Conservation (phyloP, 2,329 filamentous ascomycete species). For the Neospermospora avenae region DNA sequence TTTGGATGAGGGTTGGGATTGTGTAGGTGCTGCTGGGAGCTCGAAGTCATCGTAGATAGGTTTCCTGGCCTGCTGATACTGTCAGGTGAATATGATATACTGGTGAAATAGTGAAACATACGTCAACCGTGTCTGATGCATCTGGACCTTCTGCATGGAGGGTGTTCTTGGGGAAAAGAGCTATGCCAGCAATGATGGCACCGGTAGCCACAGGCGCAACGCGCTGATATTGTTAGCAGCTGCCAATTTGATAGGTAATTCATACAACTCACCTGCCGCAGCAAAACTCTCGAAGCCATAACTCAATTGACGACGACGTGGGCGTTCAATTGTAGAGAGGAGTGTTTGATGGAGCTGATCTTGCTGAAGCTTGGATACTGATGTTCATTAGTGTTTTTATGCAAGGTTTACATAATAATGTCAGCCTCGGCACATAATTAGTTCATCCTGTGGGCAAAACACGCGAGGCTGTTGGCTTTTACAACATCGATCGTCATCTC, state of each 20-base stretch:
- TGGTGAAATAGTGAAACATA: slow-evolving; percentile 10
- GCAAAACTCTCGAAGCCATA: slow-evolving; percentile 52
- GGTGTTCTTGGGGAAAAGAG: slow-evolving; percentile 44
- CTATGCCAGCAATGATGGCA: slow-evolving; percentile 40
- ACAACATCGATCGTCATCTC: not conserved
- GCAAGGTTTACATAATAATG: slow-evolving; percentile 22
- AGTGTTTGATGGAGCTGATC: slow-evolving; percentile 13
- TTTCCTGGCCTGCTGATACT: slow-evolving; percentile 48
- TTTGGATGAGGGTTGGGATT: slow-evolving; percentile 20
- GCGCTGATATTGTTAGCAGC: slow-evolving; percentile 39
- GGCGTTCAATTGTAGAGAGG: slow-evolving; percentile 26
- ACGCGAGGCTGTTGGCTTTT: not conserved
- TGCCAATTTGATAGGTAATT: slow-evolving; percentile 15
- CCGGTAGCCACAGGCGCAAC: slow-evolving; percentile 44
- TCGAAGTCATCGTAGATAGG: slow-evolving; percentile 78
- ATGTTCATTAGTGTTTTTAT: slow-evolving; percentile 23
- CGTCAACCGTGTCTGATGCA: slow-evolving; percentile 11
- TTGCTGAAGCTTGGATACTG: slow-evolving; percentile 16
- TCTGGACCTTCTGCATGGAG: slow-evolving; percentile 47
- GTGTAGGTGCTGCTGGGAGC: slow-evolving; percentile 36
- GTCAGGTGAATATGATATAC: slow-evolving; percentile 6
- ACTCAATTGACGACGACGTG: slow-evolving; percentile 30
- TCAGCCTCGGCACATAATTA: slow-evolving; percentile 15
- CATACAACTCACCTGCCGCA: slow-evolving; percentile 46
- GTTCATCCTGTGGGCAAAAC: not conserved